Conservation (phyloP, 805 yeast genomes). For the Lachancea cidri region DNA sequence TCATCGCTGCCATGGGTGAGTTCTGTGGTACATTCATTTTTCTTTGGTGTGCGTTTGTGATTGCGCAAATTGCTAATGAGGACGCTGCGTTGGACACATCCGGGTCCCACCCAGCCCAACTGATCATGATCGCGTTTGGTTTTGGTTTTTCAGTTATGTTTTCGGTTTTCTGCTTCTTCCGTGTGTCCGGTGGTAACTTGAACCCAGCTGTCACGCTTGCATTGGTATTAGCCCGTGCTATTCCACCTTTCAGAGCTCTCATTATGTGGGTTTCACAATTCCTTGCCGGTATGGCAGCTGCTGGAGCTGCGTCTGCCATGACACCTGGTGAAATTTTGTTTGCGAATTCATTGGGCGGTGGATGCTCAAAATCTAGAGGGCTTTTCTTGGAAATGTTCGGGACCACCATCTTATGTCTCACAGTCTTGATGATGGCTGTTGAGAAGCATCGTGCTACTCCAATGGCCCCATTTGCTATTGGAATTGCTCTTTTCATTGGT, state of each 20-base stretch:
- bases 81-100: constrained; percentile 26
- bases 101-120: constrained; percentile 58
- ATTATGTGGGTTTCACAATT: constrained; percentile 64
- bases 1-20: constrained; percentile 71
- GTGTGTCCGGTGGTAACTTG: constrained; percentile 82
- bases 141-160: constrained; percentile 78
- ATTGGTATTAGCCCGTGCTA: constrained; percentile 65
- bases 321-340: constrained; percentile 75
- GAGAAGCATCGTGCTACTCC: constrained; percentile 72
- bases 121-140: constrained; percentile 78
- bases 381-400: constrained; percentile 78
- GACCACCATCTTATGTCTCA: constrained; percentile 63
- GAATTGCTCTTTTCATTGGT: constrained; percentile 73
- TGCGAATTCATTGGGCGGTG: constrained; percentile 68
- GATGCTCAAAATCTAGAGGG: constrained; percentile 67
- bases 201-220: constrained; percentile 85
- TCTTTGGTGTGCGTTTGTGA: constrained; percentile 73
- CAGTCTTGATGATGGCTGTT: constrained; percentile 79
- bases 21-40: constrained; percentile 83
- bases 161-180: constrained; percentile 37
- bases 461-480: constrained; percentile 80
- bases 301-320: constrained; percentile 81
- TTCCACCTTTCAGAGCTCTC: constrained; percentile 65
- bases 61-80: constrained; percentile 78
- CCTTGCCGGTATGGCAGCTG: constrained; percentile 87